Base-by-base conservation (phyloP, 495 filamentous ascomycete species). In the Daldinia grandis region DNA sequence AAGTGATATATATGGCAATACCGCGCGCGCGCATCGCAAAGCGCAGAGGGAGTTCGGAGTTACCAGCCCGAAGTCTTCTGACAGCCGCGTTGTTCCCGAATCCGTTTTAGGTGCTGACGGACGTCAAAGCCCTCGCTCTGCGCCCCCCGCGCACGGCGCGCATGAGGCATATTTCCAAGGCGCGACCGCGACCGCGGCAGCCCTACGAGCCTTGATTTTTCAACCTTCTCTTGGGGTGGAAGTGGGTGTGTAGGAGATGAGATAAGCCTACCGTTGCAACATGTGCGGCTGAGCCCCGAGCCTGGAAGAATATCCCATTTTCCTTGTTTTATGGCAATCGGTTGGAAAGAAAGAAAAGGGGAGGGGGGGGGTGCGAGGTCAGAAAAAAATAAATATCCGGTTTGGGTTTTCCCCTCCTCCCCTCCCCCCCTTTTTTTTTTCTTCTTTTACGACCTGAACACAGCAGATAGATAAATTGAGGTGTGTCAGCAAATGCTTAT, bases 91-190 rank as follows among this genome's bases (percentile, higher is more conserved):
- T 57, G 61, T 65, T 68, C 49, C 60, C 56, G 59, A 49, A 49
- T 30, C 24, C 61, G 54, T 40, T 17, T 63, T 58, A 58, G 37
- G 59, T 67, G 69, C 58, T 72, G 69, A 64, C 59, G 49, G 49
- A 7, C 4, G 49, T 21, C 6, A 12, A 44, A 28, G 31, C 50
- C 25, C 38, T 59, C 31, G 42, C 50, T 19, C 58, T 49, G 53
- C 57, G n/a, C n/a, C n/a, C n/a, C n/a, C n/a, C n/a, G n/a, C n/a
- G n/a, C n/a, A n/a, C n/a, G n/a, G n/a, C n/a, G 64, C 38, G 64
- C 60, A 68, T 72, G 64, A 72, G 69, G 69, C 64, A 68, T 68
- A 72, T 67, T 68, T 62, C 7, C 61, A 44, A 68, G 64, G 64
- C 49, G 33, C 24, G 27, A 47, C 33, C n/a, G n/a, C n/a, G n/a